Conservation (phyloP, 139 green algal genomes). For the Ostreobium quekettii region DNA sequence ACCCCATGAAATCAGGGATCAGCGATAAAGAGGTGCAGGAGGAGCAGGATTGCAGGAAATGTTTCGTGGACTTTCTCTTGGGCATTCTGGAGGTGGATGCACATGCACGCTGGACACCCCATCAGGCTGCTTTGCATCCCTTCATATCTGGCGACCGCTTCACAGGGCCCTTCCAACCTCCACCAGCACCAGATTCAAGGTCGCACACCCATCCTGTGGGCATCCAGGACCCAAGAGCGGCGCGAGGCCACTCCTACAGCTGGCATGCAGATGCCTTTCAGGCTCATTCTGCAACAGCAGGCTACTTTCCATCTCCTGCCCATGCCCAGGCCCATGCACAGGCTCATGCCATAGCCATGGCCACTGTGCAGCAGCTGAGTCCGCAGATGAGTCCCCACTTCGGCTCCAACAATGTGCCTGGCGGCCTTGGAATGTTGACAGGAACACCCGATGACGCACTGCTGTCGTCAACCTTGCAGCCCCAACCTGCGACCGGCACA, state of each 20-base stretch:
- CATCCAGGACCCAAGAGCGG: background rate
- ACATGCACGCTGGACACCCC: slow-evolving; percentile 51
- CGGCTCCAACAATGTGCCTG: background rate
- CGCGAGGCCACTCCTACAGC: background rate
- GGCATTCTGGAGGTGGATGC: slow-evolving; percentile 70
- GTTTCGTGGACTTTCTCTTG: slow-evolving; percentile 75
- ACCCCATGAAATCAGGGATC: slow-evolving; percentile 38
- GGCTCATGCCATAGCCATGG: slow-evolving; percentile 44
- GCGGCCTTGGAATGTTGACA: background rate
- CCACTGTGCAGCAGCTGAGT: slow-evolving; percentile 32
- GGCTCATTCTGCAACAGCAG: no score
- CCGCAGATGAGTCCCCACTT: background rate
- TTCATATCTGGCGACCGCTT: slow-evolving; percentile 79
- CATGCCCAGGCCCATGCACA: slow-evolving; percentile 32
- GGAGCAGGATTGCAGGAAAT: slow-evolving; percentile 42
- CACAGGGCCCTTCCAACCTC: slow-evolving; percentile 58
- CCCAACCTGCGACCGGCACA: background rate
- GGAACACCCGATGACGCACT: background rate
- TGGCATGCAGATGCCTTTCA: slow-evolving; percentile 20
- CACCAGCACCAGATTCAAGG: slow-evolving; percentile 6
- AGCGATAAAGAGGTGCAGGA: background rate
- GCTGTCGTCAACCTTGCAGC: background rate
- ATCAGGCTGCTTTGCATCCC: slow-evolving; percentile 75
- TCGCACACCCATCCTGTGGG: slow-evolving; percentile 11
- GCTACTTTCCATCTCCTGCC: background rate